A percentile compares a stretch with the other conserved stretches of the same genome.
Conservation (phyloP, 2,329 filamentous ascomycete genomes). For the Epichloe gansuensis region DNA sequence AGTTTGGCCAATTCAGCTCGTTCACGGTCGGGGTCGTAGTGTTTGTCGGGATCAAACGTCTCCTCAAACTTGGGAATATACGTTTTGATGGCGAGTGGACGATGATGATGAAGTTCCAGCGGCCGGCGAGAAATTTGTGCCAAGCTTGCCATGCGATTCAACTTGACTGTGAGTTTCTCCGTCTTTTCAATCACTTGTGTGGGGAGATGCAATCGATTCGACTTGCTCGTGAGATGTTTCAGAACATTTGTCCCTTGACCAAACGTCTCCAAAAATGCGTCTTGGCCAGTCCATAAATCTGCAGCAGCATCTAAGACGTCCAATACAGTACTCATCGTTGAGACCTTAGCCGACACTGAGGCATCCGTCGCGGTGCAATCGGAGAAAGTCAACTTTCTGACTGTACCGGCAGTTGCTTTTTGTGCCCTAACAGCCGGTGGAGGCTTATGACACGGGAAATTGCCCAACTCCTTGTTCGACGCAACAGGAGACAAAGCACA, state of each 20-base stretch:
- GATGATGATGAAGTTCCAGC: conserved; percentile 79
- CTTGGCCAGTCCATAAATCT: conserved; percentile 59
- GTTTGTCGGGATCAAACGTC: conserved; percentile 82
- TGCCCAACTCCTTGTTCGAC: conserved; percentile 31
- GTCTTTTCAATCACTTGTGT: conserved; percentile 25
- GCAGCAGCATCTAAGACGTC: conserved; percentile 55
- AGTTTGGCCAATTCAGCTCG: conserved; percentile 76
- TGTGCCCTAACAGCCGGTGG: conserved; percentile 37
- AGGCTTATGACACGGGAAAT: conserved; percentile 50
- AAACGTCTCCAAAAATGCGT: conserved; percentile 71
- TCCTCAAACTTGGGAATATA: conserved; percentile 94
- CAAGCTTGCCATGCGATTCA: conserved; percentile 43
- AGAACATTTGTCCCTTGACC: conserved; percentile 46
- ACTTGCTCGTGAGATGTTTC: conserved; percentile 44
- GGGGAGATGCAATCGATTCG: conserved; percentile 38
- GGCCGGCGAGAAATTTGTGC: conserved; percentile 59
- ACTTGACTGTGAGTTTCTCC: conserved; percentile 29
- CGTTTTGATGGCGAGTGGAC: conserved; percentile 74
- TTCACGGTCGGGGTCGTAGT: conserved; percentile 93
- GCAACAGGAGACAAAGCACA: conserved; percentile 49
- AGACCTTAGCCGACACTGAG: conserved; percentile 36
- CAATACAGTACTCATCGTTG: conserved; percentile 49
- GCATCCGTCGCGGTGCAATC: conserved; percentile 36
- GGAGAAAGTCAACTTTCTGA: conserved; percentile 44
- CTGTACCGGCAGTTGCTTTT: conserved; percentile 24